phyloP scores from a whole-genome alignment of 495 filamentous ascomycete genomes.

The Rhypophila decipiens region DNA sequence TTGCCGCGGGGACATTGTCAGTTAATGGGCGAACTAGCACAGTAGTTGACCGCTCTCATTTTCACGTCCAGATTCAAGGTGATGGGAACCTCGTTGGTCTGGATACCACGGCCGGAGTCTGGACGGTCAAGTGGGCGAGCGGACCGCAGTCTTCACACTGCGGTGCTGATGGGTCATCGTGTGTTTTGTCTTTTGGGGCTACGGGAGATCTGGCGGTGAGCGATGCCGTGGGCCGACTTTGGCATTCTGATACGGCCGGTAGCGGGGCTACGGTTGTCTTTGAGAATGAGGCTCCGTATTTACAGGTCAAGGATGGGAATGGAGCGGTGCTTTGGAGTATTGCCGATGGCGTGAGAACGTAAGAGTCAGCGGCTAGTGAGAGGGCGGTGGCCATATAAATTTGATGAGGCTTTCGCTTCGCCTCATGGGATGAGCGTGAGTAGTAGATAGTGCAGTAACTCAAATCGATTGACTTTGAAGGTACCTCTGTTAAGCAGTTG shows the following conservation, averaged over 20 bases:
- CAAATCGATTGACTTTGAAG: too few relatives aligned
- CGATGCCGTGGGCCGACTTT: conserved; percentile 6
- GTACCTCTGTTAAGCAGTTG: too few relatives aligned
- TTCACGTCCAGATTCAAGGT: conserved; percentile 12
- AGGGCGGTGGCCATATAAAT: too few relatives aligned
- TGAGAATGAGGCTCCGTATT: conserved; percentile 5
- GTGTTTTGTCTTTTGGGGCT: background rate
- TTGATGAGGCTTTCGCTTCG: too few relatives aligned
- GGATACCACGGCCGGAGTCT: conserved; percentile 9
- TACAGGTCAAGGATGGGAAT: conserved; percentile 1
- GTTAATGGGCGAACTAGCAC: conserved; percentile 1
- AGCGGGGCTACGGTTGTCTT: conserved; percentile 4
- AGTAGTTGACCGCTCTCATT: conserved; percentile 3
- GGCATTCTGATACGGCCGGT: conserved; percentile 5
- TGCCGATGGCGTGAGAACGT: too few relatives aligned
- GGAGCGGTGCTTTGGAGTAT: conserved; percentile 9
- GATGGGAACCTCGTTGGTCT: conserved; percentile 14
- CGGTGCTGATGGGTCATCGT: conserved; percentile 4
- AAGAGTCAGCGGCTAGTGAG: too few relatives aligned
- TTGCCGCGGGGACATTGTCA: background rate
- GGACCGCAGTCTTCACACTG: conserved; percentile 2
- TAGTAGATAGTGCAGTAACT: too few relatives aligned
- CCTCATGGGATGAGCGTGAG: too few relatives aligned
- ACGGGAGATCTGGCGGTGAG: conserved; percentile 5
- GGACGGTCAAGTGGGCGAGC: conserved; percentile 10